Percentiles rank a stretch among this genome's conserved stretches.
Conservation (phyloP, 2,329 filamentous ascomycete genomes). For the Sporothrix brunneoviolacea region DNA sequence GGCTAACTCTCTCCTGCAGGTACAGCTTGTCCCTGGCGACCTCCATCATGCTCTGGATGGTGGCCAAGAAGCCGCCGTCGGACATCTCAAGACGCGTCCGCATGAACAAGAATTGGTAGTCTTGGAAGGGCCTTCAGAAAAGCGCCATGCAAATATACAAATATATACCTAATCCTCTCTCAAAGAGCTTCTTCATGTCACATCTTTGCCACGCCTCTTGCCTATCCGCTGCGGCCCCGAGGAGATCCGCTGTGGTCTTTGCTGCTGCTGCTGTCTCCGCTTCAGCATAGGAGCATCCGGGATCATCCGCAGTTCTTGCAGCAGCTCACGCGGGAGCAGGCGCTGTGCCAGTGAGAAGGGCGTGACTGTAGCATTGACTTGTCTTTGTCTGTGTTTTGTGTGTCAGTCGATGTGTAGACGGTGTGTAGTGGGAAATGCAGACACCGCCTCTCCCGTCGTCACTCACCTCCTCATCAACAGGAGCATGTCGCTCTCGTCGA, state of each 20-base stretch:
- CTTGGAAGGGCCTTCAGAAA: not conserved
- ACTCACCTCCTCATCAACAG: slow-evolving; percentile 75
- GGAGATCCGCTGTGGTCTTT: not conserved
- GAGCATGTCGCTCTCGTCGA: slow-evolving; percentile 78
- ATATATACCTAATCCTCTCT: slow-evolving; percentile 15
- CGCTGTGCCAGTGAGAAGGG: slow-evolving; percentile 80
- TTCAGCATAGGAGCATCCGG: slow-evolving; percentile 46
- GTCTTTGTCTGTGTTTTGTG: slow-evolving; percentile 59
- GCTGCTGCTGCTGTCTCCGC: slow-evolving; percentile 26
- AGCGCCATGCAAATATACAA: not conserved
- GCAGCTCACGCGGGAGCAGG: slow-evolving; percentile 71
- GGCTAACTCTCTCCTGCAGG: slow-evolving; percentile 42
- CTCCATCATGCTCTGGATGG: slow-evolving; percentile 93
- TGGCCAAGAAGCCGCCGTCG: slow-evolving; percentile 77
- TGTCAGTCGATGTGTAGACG: not conserved
- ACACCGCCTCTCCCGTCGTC: not conserved
- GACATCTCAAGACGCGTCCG: slow-evolving; percentile 67
- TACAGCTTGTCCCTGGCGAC: slow-evolving; percentile 81
- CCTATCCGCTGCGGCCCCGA: not conserved
- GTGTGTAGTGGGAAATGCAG: too few species aligned
- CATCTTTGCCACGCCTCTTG: slow-evolving; percentile 21
- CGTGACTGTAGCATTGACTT: slow-evolving; percentile 63
- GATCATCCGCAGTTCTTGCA: slow-evolving; percentile 74
- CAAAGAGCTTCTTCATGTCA: slow-evolving; percentile 28
- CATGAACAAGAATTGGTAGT: slow-evolving; percentile 68